Evolutionary conservation across 306 rosid species (phyloP).

Genomic region (Benincasa hispida): DNA sequence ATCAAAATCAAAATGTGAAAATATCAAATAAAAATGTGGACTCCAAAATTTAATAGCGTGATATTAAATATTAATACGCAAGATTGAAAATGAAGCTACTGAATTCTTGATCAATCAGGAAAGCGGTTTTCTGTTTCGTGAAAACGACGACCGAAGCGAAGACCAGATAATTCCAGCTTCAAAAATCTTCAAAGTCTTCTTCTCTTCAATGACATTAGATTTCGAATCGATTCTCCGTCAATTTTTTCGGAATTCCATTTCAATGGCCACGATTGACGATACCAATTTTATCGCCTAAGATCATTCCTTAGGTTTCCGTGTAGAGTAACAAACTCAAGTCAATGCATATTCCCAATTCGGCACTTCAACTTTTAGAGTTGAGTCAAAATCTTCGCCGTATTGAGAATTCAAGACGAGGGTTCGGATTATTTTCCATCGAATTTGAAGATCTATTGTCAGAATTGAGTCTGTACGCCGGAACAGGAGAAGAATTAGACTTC

Average conservation of each 20-base stretch:
- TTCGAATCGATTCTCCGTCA: not conserved
- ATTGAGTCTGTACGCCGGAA: slow-evolving; percentile 5
- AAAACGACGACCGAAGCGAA: not conserved
- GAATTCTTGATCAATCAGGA: not conserved
- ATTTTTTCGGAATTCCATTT: not conserved
- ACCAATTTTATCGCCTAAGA: not conserved
- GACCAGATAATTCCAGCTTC: not conserved
- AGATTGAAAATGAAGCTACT: not conserved
- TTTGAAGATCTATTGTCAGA: slow-evolving; percentile 4
- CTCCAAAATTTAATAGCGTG: too few relatives aligned
- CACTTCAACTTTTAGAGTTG: too few relatives aligned
- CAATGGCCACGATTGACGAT: not conserved
- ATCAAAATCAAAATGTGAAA: too few relatives aligned
- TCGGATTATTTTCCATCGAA: slow-evolving; percentile 10
- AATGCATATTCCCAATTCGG: not conserved
- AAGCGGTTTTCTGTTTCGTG: not conserved
- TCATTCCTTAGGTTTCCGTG: not conserved
- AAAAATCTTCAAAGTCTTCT: not conserved
- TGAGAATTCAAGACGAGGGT: not conserved
- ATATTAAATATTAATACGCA: not conserved
- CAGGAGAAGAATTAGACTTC: not conserved
- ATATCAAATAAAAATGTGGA: too few relatives aligned
- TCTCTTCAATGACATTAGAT: not conserved
- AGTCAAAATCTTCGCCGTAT: not conserved
- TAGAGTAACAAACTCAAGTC: not conserved